Base-by-base conservation (phyloP, 2,329 filamentous ascomycete genomes). In the Ophiostoma sp. region DNA sequence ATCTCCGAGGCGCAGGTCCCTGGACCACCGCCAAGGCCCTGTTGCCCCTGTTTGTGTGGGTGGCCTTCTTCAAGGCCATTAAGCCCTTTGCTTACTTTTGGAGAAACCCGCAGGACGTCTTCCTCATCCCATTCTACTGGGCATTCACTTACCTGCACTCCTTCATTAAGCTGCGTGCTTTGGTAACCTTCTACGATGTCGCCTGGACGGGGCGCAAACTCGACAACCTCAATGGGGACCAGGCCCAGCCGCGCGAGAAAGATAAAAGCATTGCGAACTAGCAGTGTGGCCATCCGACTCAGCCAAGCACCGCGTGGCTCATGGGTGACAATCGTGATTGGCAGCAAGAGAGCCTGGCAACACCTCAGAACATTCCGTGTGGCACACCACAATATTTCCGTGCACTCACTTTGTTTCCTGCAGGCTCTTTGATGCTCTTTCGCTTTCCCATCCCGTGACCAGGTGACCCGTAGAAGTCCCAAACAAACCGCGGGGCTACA, bases 131-230 rank as follows among this genome's bases (percentile, higher is more conserved):
- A 0, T 76, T 74, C 0, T 82, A 84, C 62, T 73, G 88, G 14
- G 9, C 79, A 0, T 89, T 88, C 73, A 83, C 79, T 0, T 89
- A 88, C 72, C 75, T 78, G 49, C 86, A 89, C 74, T 82, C 82
- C 40, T 73, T 85, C 1, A 79, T 89, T 72, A 89, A 88, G 76
- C 41, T 87, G 0, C 84, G 80, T 72, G 84, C 84, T 0, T 66
- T 84, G 36, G 66, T 85, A 4, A 89, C 86, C 0, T 82, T 84
- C 65, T 83, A 76, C 74, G 76, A 82, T 66, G 77, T 75, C 38
- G 71, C 66, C 5, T 84, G 82, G 82, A 75, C 71, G 7, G 79
- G 80, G 0, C 75, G 80, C 3, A 74, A 79, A 49, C 73, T 82
- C 11, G 69, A 71, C 0, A 69, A 72, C 0, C 66, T 77, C 18